A percentile compares a stretch with the other conserved stretches of the same genome.
Evolutionary conservation across 2,329 filamentous ascomycete genomes (phyloP).

Genomic region (Aspergillus calidoustus): DNA sequence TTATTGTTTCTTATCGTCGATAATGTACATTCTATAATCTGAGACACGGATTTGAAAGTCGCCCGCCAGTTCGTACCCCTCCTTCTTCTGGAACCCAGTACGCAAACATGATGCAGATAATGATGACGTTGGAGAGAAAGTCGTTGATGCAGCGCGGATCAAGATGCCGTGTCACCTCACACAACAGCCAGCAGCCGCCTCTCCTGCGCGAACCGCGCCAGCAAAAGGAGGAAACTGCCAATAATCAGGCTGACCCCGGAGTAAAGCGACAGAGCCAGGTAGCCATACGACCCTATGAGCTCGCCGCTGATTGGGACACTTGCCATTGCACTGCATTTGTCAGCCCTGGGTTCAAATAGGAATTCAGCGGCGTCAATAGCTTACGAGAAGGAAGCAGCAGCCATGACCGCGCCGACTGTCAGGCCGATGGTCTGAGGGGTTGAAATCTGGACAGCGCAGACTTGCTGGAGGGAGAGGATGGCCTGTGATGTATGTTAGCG

Average conservation of each 20-base stretch:
- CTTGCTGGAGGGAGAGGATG: constrained; percentile 53
- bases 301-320: constrained; percentile 50
- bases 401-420: constrained; percentile 50
- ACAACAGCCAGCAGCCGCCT: constrained; percentile 20
- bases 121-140: neutral
- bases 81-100: too few relatives aligned
- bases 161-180: neutral
- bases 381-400: constrained; percentile 49
- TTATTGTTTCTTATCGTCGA: neutral
- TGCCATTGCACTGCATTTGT: constrained; percentile 40
- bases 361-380: constrained; percentile 19
- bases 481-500: constrained; percentile 37
- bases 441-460: constrained; percentile 51
- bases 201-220: constrained; percentile 29
- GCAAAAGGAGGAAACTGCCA: constrained; percentile 32
- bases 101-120: too few relatives aligned
- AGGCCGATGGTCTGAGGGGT: constrained; percentile 46
- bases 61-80: too few relatives aligned
- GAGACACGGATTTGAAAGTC: too few relatives aligned
- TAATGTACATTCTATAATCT: neutral
- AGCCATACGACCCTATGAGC: constrained; percentile 45
- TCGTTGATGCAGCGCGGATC: neutral
- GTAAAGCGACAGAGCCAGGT: constrained; percentile 48
- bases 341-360: neutral
- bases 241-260: constrained; percentile 38